Conservation (phyloP, 257 asterid species). For the Buddleja alternifolia region DNA sequence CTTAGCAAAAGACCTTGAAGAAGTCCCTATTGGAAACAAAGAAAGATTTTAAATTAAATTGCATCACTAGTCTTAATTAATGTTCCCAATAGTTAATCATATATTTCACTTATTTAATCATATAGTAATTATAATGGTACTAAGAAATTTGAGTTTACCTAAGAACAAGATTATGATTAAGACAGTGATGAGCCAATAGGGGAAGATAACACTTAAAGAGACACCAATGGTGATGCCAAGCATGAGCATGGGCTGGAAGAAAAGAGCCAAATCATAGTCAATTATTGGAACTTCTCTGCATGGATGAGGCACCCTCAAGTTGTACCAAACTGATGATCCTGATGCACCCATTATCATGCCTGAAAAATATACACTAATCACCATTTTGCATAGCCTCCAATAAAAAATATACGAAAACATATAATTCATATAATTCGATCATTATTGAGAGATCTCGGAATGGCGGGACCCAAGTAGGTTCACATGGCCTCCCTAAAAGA, state of each 20-base stretch:
- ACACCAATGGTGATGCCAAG: slow-evolving; percentile 97
- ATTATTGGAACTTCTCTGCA: slow-evolving; percentile 88
- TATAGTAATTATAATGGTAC: too few relatives aligned
- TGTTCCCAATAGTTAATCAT: too few relatives aligned
- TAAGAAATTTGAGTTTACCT: too few relatives aligned
- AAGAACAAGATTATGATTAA: slow-evolving; percentile 83
- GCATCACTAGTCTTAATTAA: too few relatives aligned
- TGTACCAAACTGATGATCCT: slow-evolving; percentile 95
- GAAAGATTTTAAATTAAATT: neutral
- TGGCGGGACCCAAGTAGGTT: too few relatives aligned
- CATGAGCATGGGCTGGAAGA: slow-evolving; percentile 99
- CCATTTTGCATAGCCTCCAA: too few relatives aligned
- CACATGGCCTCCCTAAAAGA: too few relatives aligned
- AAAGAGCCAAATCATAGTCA: slow-evolving; percentile 87
- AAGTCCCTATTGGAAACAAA: slow-evolving; percentile 66
- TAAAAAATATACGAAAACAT: too few relatives aligned
- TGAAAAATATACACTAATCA: slow-evolving; percentile 32
- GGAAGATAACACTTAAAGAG: slow-evolving; percentile 88
- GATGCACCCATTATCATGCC: slow-evolving; percentile 99
- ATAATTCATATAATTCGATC: too few relatives aligned
- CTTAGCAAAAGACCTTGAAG: slow-evolving; percentile 82
- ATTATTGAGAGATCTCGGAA: too few relatives aligned
- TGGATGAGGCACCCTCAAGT: slow-evolving; percentile 96
- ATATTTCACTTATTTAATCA: too few relatives aligned
- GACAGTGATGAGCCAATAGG: slow-evolving; percentile 96